A percentile compares a stretch with the other conserved stretches of the same genome.
Evolutionary conservation across 257 asterid genomes (phyloP).

Genomic region (Marsdenia floribunda): DNA sequence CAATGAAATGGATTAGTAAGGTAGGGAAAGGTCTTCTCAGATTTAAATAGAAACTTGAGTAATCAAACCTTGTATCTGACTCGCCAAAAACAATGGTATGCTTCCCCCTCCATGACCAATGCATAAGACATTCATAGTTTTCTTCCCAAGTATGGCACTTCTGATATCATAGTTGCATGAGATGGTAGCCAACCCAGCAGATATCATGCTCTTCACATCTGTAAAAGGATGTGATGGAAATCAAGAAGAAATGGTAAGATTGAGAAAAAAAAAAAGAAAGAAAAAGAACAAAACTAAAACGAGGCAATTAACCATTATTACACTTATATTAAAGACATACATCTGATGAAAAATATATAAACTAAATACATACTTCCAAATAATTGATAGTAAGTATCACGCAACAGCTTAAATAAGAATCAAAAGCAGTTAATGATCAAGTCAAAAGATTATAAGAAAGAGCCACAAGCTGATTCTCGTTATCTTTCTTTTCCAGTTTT

Average conservation of each 20-base stretch:
- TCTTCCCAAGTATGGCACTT: slow-evolving; percentile 56
- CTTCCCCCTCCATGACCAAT: slow-evolving; percentile 98
- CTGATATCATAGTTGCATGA: slow-evolving; percentile 46
- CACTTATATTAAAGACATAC: neutral
- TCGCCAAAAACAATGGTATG: slow-evolving; percentile 75
- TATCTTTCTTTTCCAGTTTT: neutral
- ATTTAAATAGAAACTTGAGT: neutral
- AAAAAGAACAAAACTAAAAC: neutral
- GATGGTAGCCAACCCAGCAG: slow-evolving; percentile 63
- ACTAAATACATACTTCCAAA: neutral
- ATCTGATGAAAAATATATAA: neutral
- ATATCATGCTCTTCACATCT: slow-evolving; percentile 92
- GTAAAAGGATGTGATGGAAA: slow-evolving; percentile 20
- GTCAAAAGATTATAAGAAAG: neutral
- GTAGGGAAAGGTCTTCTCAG: neutral
- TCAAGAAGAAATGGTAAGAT: neutral
- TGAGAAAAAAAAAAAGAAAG: neutral
- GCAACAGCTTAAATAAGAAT: neutral
- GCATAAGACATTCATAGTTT: slow-evolving; percentile 59
- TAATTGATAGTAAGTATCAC: neutral
- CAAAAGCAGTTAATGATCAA: neutral
- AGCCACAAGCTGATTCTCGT: neutral
- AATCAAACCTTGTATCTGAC: slow-evolving; percentile 58
- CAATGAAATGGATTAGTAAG: neutral
- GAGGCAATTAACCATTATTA: neutral